A percentile compares a stretch with the other conserved stretches of the same genome.
Evolutionary conservation across 192 early-diverging fungal genomes (phyloP).

Genomic region (Gigaspora rosea): DNA sequence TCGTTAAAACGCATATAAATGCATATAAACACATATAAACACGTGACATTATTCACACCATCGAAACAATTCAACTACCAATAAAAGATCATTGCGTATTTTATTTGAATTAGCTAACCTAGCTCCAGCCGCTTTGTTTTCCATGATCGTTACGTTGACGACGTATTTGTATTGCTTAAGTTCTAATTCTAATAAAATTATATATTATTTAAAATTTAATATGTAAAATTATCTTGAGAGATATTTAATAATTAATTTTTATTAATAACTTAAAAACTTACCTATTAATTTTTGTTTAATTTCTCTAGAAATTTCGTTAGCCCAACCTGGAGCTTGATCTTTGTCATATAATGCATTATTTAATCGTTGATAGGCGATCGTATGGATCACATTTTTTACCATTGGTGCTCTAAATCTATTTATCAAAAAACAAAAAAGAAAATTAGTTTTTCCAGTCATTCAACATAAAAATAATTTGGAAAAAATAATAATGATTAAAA

Average conservation of each 20-base stretch:
- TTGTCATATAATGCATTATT: conserved; percentile 14
- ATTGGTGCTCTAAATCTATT: not conserved
- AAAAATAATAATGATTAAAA: not conserved
- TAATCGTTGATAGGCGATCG: not conserved
- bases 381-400: not conserved
- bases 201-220: not conserved
- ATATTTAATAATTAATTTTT: not conserved
- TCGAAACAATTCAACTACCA: not conserved
- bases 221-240: no score
- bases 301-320: conserved; percentile 16
- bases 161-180: conserved; percentile 23
- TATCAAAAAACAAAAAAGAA: not conserved
- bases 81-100: not conserved
- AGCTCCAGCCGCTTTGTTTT: not conserved
- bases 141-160: conserved; percentile 22
- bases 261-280: not conserved
- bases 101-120: not conserved
- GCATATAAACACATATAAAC: no score
- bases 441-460: not conserved
- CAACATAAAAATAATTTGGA: not conserved
- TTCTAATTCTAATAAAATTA: not conserved
- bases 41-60: not conserved
- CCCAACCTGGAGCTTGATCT: conserved; percentile 25
- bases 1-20: no score
- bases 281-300: conserved; percentile 25